Conservation (phyloP, 2,329 filamentous ascomycete species). For the Chrysoporthe puriensis region DNA sequence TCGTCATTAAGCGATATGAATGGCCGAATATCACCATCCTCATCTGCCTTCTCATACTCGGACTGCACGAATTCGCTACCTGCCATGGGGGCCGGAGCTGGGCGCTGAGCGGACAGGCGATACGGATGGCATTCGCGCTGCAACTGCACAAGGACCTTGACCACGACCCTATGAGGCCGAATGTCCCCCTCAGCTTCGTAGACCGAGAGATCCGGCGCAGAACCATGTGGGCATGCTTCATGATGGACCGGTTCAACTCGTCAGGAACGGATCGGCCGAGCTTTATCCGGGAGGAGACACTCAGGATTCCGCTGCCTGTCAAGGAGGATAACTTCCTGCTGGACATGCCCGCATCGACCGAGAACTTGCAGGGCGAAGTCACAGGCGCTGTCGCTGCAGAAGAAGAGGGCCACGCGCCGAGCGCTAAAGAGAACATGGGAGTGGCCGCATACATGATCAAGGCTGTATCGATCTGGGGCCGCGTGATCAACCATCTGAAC, state of each 20-base stretch:
- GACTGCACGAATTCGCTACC: constrained; percentile 93
- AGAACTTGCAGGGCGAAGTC: constrained; percentile 75
- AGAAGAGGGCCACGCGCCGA: constrained; percentile 57
- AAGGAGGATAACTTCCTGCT: constrained; percentile 89
- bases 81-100: constrained; percentile 95
- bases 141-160: constrained; percentile 92
- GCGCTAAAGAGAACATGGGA: constrained; percentile 82
- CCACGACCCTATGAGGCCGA: constrained; percentile 71
- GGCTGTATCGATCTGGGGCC: constrained; percentile 85
- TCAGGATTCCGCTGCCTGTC: constrained; percentile 88
- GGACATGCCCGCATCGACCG: constrained; percentile 86
- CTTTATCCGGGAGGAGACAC: constrained; percentile 86
- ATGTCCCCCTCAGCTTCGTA: constrained; percentile 77
- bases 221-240: constrained; percentile 97
- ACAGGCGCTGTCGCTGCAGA: constrained; percentile 65
- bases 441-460: constrained; percentile 90
- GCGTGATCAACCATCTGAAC: constrained; percentile 87
- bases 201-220: constrained; percentile 90
- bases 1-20: constrained; percentile 85
- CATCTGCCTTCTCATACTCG: constrained; percentile 85
- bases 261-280: constrained; percentile 91
- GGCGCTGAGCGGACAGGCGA: constrained; percentile 92
- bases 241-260: constrained; percentile 98
- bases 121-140: constrained; percentile 94
- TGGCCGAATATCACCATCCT: constrained; percentile 95